Evolutionary conservation across 2,329 filamentous ascomycete genomes (phyloP), one percentile per base, ranked within the genome.

Genomic region (Colletotrichum cuscutae): DNA sequence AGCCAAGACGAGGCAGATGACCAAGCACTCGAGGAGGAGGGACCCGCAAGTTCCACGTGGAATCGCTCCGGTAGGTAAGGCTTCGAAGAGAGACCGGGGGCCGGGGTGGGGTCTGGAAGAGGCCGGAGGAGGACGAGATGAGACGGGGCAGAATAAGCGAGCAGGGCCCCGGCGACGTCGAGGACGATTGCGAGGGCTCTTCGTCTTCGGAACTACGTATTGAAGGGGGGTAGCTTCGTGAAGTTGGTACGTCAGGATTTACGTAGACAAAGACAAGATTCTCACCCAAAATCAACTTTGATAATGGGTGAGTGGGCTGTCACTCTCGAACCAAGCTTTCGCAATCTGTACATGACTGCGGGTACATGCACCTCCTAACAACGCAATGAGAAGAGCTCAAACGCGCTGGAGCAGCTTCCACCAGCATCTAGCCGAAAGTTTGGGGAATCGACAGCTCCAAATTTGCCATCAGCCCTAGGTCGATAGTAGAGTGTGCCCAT

Each of bases 191-290:
- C 28, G 65, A 72, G 46, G 59, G 59, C 52, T 65, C 35, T 68
- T 63, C 58, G 60, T 72, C 58, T 59, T 59, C 30, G 1, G 56
- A 24, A 15, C 24, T 53, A 61, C 70, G 59, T 68, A 49, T 24
- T 59, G 26, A 32, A 53, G 26, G 26, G 26, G 58, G 54, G 28
- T 30, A 53, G 54, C 28, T 54, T 49, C 9, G 37, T 46, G 57
- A 73, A 61, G 60, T 49, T 22, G 71, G 57, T 71, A 65, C 66
- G 71, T 71, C 65, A 73, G 22, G 67, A 64, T 32, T 30, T 65
- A 61, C 66, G 70, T 65, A 37, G 54, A 24, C 54, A 32, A n/a
- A 53, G 19, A 32, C 28, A n/a, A 58, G 30, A 30, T 35, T 26
- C 46, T 53, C 24, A 19, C 37, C 28, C 9, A 19, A 69, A 28